A percentile compares a stretch with the other conserved stretches of the same genome.
phyloP scores from a whole-genome alignment of 2,329 filamentous ascomycete species.

The Sclerotiophoma versabilis region DNA sequence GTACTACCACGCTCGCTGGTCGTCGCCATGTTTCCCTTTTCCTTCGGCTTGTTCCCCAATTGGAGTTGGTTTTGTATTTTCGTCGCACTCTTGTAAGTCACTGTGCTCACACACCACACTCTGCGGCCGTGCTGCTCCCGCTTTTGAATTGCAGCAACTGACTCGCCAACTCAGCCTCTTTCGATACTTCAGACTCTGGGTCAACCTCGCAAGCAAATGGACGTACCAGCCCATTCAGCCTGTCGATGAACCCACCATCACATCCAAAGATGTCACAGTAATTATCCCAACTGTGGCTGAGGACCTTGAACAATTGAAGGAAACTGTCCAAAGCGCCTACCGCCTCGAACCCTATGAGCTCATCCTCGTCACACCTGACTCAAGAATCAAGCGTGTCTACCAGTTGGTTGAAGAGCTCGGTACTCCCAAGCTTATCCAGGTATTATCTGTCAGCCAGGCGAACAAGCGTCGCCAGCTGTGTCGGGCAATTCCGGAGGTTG shows the following conservation, averaged over 20 bases:
- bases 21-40: constrained; percentile 49
- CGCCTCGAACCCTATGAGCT: constrained; percentile 74
- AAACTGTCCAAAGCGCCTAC: constrained; percentile 80
- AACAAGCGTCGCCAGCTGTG: constrained; percentile 97
- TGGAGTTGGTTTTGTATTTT: constrained; percentile 51
- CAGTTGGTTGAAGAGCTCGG: constrained; percentile 59
- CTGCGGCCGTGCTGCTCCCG: constrained; percentile 15
- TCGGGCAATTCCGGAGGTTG: constrained; percentile 84
- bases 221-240: constrained; percentile 84
- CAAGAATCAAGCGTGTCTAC: constrained; percentile 74
- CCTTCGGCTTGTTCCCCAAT: constrained; percentile 46
- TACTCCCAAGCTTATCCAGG: constrained; percentile 68
- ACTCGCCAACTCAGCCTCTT: constrained; percentile 68
- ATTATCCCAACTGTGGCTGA: constrained; percentile 93
- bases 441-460: constrained; percentile 80
- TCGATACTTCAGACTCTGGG: constrained; percentile 83
- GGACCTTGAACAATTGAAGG: constrained; percentile 80
- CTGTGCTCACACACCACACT: constrained; percentile 2
- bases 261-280: constrained; percentile 85
- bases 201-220: constrained; percentile 81
- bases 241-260: constrained; percentile 80
- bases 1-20: constrained; percentile 48
- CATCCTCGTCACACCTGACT: constrained; percentile 85
- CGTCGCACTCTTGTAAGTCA: constrained; percentile 45
- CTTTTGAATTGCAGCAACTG: constrained; percentile 22